phyloP scores from a whole-genome alignment of 345 rosid species.

The Euphorbia peplus region DNA sequence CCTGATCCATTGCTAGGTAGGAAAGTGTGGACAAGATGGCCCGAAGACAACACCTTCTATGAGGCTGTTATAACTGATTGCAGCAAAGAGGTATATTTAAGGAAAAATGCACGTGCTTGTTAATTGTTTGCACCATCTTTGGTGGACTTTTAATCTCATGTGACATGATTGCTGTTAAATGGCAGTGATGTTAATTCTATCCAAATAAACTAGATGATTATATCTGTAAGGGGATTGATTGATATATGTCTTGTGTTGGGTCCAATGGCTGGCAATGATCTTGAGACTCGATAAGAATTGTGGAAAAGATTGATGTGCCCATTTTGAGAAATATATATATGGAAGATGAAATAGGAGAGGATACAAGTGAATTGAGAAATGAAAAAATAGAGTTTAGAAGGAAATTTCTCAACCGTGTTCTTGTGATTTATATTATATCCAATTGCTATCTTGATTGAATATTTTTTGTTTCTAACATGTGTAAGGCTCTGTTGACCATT shows the following conservation, averaged over 20 bases:
- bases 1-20: conserved; percentile 59
- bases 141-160: not conserved
- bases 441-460: not conserved
- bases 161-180: not conserved
- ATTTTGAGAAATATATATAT: not conserved
- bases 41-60: conserved; percentile 85
- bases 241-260: not conserved
- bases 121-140: not conserved
- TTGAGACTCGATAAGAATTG: not conserved
- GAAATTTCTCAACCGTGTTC: not conserved
- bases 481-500: not conserved
- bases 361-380: not conserved
- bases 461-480: not conserved
- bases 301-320: not conserved
- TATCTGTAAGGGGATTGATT: too few species aligned
- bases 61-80: conserved; percentile 89
- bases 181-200: not conserved
- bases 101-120: not conserved
- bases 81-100: conserved; percentile 56
- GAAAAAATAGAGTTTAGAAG: not conserved
- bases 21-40: conserved; percentile 99
- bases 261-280: not conserved
- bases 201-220: not conserved
- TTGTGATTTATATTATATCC: not conserved
- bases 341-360: not conserved